phyloP scores from a whole-genome alignment of 805 yeast genomes.

The Candida tibetensis region DNA sequence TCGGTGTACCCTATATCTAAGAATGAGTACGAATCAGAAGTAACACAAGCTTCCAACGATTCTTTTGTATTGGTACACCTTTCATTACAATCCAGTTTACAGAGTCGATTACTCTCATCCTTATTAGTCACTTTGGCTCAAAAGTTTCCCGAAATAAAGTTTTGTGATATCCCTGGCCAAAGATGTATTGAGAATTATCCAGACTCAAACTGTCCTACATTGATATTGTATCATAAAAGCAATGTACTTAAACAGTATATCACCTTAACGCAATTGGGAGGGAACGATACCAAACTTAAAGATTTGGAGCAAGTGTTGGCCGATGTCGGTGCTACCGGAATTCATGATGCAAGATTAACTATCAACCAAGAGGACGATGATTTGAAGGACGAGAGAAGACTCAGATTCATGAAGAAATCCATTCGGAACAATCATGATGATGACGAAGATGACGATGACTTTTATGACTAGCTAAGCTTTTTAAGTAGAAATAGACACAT shows the following conservation, averaged over 20 bases:
- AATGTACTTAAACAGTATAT: slow-evolving; percentile 78
- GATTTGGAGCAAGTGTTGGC: slow-evolving; percentile 78
- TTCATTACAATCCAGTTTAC: slow-evolving; percentile 63
- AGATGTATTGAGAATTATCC: slow-evolving; percentile 95
- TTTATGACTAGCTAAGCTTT: slow-evolving; percentile 19
- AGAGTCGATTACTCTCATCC: slow-evolving; percentile 66
- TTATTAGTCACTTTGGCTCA: slow-evolving; percentile 58
- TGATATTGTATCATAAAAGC: slow-evolving; percentile 74
- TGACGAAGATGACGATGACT: slow-evolving; percentile 32
- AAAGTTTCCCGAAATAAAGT: slow-evolving; percentile 77
- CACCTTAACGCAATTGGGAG: slow-evolving; percentile 80
- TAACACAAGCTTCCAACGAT: slow-evolving; percentile 74
- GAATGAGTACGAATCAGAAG: slow-evolving; percentile 82
- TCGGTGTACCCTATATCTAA: slow-evolving; percentile 73
- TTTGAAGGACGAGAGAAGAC: slow-evolving; percentile 49
- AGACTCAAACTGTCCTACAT: slow-evolving; percentile 84
- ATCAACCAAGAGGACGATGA: slow-evolving; percentile 55
- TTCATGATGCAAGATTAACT: slow-evolving; percentile 62
- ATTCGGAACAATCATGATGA: slow-evolving; percentile 41
- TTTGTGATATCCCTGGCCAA: slow-evolving; percentile 86
- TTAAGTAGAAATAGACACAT: neutral
- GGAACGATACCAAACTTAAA: slow-evolving; percentile 63
- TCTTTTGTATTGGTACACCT: slow-evolving; percentile 75
- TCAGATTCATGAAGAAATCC: slow-evolving; percentile 57
- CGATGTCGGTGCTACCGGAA: slow-evolving; percentile 60